A percentile compares a stretch with the other conserved stretches of the same genome.
These are phyloP conservation scores for Phaffomyces opuntiae DNA, from an alignment of 805 yeast genomes.

Conservation along the genomic window DNA sequence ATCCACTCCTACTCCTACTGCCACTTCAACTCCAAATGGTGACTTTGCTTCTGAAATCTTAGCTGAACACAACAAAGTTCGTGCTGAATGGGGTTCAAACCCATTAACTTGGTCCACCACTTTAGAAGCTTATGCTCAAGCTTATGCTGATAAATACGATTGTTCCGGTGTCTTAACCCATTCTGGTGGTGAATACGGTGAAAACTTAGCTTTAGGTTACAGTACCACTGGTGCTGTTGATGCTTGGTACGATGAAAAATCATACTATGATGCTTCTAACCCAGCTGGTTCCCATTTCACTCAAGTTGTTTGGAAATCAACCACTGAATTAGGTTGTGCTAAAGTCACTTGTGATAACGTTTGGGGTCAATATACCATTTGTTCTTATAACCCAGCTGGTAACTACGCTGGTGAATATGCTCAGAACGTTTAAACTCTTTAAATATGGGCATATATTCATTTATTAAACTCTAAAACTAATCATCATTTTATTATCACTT, in stretches of 20 bases:
- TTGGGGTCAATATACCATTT: conserved; percentile 59
- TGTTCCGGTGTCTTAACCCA: conserved; percentile 57
- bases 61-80: conserved; percentile 41
- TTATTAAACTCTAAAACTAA: too few species aligned
- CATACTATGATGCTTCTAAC: conserved; percentile 42
- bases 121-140: conserved; percentile 42
- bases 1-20: conserved; percentile 18
- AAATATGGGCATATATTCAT: too few species aligned
- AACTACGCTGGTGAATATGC: conserved; percentile 52
- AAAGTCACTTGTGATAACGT: conserved; percentile 48
- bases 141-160: conserved; percentile 47
- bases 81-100: conserved; percentile 40
- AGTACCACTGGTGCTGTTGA: conserved; percentile 45
- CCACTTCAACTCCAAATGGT: conserved; percentile 17
- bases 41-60: conserved; percentile 36
- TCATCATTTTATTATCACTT: too few species aligned
- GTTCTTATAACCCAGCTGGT: conserved; percentile 73
- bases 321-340: conserved; percentile 73
- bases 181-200: conserved; percentile 72
- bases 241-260: conserved; percentile 75
- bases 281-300: conserved; percentile 77
- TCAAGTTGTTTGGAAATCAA: conserved; percentile 70
- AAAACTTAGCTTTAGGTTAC: conserved; percentile 75
- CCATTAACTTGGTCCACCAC: conserved; percentile 43
- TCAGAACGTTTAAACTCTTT: conserved; percentile 19